Evolutionary conservation across 176 grass and related monocot species (phyloP).

Genomic region (Pontederia crassipes): DNA sequence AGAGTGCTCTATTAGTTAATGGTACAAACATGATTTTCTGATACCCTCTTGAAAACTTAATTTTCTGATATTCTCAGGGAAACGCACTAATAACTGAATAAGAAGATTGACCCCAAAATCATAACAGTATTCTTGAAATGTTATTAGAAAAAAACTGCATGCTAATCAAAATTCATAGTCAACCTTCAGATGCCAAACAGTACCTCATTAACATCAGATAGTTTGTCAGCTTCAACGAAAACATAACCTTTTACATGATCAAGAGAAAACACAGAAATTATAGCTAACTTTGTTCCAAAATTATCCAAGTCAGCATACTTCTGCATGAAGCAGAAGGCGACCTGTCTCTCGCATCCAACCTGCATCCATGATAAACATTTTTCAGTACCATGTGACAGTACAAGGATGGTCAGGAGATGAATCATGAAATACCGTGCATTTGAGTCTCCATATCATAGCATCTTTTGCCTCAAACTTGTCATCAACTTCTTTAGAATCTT

Average conservation of each 20-base stretch:
- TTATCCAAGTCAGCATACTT: slow-evolving; percentile 68
- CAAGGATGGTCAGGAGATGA: neutral
- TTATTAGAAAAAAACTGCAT: neutral
- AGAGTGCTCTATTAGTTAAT: too few species aligned
- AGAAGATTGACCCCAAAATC: neutral
- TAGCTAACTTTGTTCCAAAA: slow-evolving; percentile 64
- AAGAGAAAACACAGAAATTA: slow-evolving; percentile 74
- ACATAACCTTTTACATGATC: slow-evolving; percentile 93
- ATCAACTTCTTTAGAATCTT: slow-evolving; percentile 37
- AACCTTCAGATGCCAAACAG: slow-evolving; percentile 10
- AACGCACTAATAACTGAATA: too few species aligned
- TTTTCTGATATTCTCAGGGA: too few species aligned
- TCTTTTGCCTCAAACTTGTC: slow-evolving; percentile 43
- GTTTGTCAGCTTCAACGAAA: slow-evolving; percentile 96
- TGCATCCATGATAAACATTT: slow-evolving; percentile 26
- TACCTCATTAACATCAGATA: slow-evolving; percentile 85
- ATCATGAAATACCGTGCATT: slow-evolving; percentile 70
- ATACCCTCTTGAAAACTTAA: too few species aligned
- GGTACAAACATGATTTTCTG: too few species aligned
- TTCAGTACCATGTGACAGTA: slow-evolving; percentile 2
- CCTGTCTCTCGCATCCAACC: slow-evolving; percentile 76
- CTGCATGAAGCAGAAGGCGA: slow-evolving; percentile 94
- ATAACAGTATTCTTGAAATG: neutral
- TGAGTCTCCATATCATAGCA: slow-evolving; percentile 70
- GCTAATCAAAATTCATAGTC: neutral